Evolutionary conservation across 2,329 filamentous ascomycete species (phyloP).

Genomic region (Ascochyta clinopodiicola): DNA sequence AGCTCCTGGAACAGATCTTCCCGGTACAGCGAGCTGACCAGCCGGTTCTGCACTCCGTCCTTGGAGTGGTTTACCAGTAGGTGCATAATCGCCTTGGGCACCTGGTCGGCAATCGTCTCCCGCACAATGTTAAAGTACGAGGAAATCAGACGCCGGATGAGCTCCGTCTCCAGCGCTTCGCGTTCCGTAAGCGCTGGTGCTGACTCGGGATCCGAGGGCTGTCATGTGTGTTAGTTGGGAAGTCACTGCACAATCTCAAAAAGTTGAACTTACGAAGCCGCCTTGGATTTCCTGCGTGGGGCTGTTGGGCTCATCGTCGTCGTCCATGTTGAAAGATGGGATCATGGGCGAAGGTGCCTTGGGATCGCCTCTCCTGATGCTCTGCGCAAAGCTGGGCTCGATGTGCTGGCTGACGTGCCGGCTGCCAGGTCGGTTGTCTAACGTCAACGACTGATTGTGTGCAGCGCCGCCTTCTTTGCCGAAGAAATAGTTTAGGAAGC

Average conservation of each 20-base stretch:
- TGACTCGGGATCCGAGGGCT: conserved; percentile 56
- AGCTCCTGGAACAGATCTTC: conserved; percentile 90
- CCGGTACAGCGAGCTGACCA: conserved; percentile 95
- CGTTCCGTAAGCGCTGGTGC: conserved; percentile 93
- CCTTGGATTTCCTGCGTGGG: conserved; percentile 52
- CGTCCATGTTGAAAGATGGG: conserved; percentile 10
- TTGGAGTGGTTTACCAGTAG: conserved; percentile 98
- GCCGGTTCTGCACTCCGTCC: conserved; percentile 94
- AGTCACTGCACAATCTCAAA: not conserved
- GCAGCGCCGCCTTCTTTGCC: conserved; percentile 81
- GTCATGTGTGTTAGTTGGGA: conserved; percentile 25
- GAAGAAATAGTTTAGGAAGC: conserved; percentile 98
- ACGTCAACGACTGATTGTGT: conserved; percentile 48
- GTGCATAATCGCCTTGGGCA: conserved; percentile 99
- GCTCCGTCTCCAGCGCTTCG: conserved; percentile 95
- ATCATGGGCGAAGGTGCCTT: conserved; percentile 54
- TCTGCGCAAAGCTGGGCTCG: conserved; percentile 84
- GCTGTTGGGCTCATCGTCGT: conserved; percentile 52
- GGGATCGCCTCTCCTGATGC: conserved; percentile 74
- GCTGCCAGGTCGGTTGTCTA: conserved; percentile 50
- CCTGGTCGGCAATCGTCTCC: conserved; percentile 97
- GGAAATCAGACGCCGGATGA: conserved; percentile 94
- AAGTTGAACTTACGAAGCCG: conserved; percentile 63
- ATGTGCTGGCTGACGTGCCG: conserved; percentile 79
- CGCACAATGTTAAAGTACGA: conserved; percentile 99